phyloP scores from a whole-genome alignment of 108 stramenopile species.

The Asterionellopsis glacialis region DNA sequence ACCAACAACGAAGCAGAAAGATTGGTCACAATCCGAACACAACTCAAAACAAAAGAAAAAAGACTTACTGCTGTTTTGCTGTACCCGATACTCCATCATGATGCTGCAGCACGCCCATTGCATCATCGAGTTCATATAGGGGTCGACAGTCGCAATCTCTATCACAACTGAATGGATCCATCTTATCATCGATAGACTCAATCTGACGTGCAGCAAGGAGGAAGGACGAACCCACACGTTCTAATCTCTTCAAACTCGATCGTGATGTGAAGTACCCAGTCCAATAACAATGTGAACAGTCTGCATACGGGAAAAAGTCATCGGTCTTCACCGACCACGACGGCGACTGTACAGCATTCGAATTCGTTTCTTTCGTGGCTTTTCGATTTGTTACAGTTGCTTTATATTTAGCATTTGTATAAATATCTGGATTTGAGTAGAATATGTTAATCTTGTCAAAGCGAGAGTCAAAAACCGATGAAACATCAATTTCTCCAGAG shows the following conservation, averaged over 20 bases:
- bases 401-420: constrained; percentile 73
- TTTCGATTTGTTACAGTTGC: constrained; percentile 8
- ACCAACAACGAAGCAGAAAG: too few relatives aligned
- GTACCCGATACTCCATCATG: constrained; percentile 92
- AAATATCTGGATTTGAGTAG: constrained; percentile 81
- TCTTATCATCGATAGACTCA: constrained; percentile 15
- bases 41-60: too few relatives aligned
- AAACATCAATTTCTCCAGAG: constrained; percentile 21
- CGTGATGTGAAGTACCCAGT: constrained; percentile 93
- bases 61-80: constrained; percentile 57
- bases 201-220: constrained; percentile 76
- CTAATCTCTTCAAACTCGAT: constrained; percentile 77
- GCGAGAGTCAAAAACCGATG: constrained; percentile 39
- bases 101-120: constrained; percentile 83
- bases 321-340: constrained; percentile 61
- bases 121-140: constrained; percentile 63
- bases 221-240: constrained; percentile 72
- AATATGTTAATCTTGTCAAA: constrained; percentile 79
- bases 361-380: background rate
- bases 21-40: too few relatives aligned
- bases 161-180: background rate
- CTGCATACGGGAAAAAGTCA: constrained; percentile 95
- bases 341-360: background rate
- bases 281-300: constrained; percentile 90
- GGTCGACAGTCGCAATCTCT: constrained; percentile 7